Base-by-base conservation (phyloP, 306 rosid genomes). In the Gastrolobium bilobum region DNA sequence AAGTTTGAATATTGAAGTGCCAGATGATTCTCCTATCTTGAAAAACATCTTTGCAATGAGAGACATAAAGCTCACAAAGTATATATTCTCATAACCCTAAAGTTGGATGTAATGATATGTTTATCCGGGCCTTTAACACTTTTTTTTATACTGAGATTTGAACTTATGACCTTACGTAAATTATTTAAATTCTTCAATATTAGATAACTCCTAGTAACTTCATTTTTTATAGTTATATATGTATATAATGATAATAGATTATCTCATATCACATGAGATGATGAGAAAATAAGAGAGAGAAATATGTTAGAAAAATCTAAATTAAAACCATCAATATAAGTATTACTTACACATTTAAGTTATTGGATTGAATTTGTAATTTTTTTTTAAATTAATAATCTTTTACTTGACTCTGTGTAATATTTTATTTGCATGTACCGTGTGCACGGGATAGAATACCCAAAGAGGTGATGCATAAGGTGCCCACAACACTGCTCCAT, bases 401-500 rank as follows among this genome's bases (percentile, higher is more conserved):
- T 13, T 13, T 39, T 40, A 30, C 13, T 34, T n/a, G 15, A 15
- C 60, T n/a, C 14, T 37, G 7, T 20, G 26, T 20, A 20, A 9
- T 71, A 9, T 38, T 38, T 3, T 35, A 10, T 5, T 59, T 43
- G 26, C 50, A 30, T 51, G 59, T 47, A 73, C 13, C 40, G 35
- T 44, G 52, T 4, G 59, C 4, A 3, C 3, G 39, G 30, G 33
- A 57, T 69, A 93, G 98, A 89, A 93, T 93, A 69, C 97, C 98
- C 15, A 88, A 56, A 79, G 94, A 93, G 9, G 82, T 91, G 64
- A 62, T 93, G 91, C 93, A 93, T 73, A 87, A 70, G 63, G 81
- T 91, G 68, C 86, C 91, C 20, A 91, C 98, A 7, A 85, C 97
- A 6, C 82, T 93, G 67, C 91, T 93, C 6, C 93, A 91, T 75